Percentiles rank a stretch among this genome's conserved stretches.
These are phyloP conservation scores for Aspergillus diversus DNA, from an alignment of 495 filamentous ascomycete genomes.

Conservation along the genomic window DNA sequence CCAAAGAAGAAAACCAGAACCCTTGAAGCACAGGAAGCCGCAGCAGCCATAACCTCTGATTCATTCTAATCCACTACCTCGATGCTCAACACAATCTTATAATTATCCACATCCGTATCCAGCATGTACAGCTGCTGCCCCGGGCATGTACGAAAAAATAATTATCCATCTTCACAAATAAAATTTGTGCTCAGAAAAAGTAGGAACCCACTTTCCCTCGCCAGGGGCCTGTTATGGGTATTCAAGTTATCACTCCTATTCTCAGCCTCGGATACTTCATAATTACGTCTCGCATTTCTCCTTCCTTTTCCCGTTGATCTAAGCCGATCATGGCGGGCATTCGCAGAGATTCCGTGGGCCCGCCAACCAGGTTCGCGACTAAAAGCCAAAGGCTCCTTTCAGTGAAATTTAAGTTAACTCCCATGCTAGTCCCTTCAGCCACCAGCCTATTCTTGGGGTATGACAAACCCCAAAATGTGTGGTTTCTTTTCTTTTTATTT, in stretches of 20 bases:
- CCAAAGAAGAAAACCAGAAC: slow-evolving; percentile 2
- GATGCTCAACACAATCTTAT: too few species aligned
- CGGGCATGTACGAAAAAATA: too few species aligned
- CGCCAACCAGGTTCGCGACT: slow-evolving; percentile 28
- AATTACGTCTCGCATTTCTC: slow-evolving; percentile 15
- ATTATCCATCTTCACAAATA: too few species aligned
- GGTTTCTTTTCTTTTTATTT: too few species aligned
- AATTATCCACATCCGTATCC: too few species aligned
- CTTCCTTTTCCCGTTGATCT: slow-evolving; percentile 17
- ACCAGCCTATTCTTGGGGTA: slow-evolving; percentile 8
- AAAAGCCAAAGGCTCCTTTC: slow-evolving; percentile 6
- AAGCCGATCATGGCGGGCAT: slow-evolving; percentile 27
- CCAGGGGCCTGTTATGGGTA: background rate
- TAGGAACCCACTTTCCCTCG: too few species aligned
- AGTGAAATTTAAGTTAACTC: slow-evolving; percentile 9
- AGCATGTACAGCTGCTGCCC: too few species aligned
- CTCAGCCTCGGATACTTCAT: background rate
- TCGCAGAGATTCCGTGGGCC: slow-evolving; percentile 26
- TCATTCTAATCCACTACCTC: too few species aligned
- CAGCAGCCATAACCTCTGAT: slow-evolving; percentile 1
- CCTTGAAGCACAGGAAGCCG: slow-evolving; percentile 9
- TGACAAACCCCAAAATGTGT: background rate
- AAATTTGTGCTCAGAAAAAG: too few species aligned
- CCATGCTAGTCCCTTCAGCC: slow-evolving; percentile 16
- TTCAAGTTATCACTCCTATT: background rate